Evolutionary conservation across 2,329 filamentous ascomycete species (phyloP).

Genomic region (Aspergillus fructus): DNA sequence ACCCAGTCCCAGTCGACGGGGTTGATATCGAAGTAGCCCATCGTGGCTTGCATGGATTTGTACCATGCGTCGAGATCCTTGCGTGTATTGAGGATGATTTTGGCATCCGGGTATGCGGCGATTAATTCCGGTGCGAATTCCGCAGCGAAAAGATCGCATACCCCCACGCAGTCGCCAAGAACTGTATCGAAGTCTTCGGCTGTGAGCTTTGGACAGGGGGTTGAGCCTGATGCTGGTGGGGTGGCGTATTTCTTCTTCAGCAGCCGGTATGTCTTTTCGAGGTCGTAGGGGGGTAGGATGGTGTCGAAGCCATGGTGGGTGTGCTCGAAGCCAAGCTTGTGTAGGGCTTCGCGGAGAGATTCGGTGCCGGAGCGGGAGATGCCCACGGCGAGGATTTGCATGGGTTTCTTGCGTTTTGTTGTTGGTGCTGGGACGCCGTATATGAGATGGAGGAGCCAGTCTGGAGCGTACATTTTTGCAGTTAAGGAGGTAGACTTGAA

Average conservation of each 20-base stretch:
- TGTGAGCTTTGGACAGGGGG: slow-evolving; percentile 2
- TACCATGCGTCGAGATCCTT: slow-evolving; percentile 18
- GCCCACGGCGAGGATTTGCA: slow-evolving; percentile 22
- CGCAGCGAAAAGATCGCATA: slow-evolving; percentile 32
- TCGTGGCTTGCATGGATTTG: slow-evolving; percentile 17
- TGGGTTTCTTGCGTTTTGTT: slow-evolving; percentile 10
- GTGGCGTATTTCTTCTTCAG: slow-evolving; percentile 17
- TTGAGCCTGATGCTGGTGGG: background rate
- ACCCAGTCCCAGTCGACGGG: slow-evolving; percentile 18
- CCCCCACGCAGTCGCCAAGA: slow-evolving; percentile 28
- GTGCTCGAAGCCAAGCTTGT: slow-evolving; percentile 20
- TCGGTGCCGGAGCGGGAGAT: slow-evolving; percentile 27
- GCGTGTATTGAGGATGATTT: slow-evolving; percentile 19
- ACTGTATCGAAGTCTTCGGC: slow-evolving; percentile 30
- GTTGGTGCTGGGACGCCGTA: slow-evolving; percentile 9
- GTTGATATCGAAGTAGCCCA: slow-evolving; percentile 17
- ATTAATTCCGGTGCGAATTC: slow-evolving; percentile 38
- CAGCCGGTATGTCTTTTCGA: slow-evolving; percentile 9
- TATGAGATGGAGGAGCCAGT: background rate
- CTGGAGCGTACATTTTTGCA: background rate
- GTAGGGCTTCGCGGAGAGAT: slow-evolving; percentile 24
- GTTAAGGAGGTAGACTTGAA: background rate
- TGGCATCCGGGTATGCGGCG: slow-evolving; percentile 32
- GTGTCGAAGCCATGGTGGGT: slow-evolving; percentile 21
- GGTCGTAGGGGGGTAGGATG: background rate